Percentiles rank a stretch among this genome's conserved stretches.
phyloP scores from a whole-genome alignment of 2,329 filamentous ascomycete genomes.

The Pseudopithomyces maydicus region DNA sequence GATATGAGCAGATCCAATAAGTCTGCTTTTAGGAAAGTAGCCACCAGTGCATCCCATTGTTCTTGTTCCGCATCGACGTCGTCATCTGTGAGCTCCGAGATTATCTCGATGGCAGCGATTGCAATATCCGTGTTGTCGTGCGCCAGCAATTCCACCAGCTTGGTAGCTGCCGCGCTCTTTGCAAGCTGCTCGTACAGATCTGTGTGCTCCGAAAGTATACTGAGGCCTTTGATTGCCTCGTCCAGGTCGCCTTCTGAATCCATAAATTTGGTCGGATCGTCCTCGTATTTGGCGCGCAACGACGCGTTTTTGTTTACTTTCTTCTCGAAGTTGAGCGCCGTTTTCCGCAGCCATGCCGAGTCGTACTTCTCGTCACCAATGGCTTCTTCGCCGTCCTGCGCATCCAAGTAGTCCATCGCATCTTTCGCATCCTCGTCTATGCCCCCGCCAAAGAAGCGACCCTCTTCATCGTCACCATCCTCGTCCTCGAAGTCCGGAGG shows the following conservation, averaged over 20 bases:
- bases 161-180: slow-evolving; percentile 72
- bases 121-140: slow-evolving; percentile 98
- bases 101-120: slow-evolving; percentile 86
- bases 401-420: slow-evolving; percentile 86
- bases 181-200: slow-evolving; percentile 82
- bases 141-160: slow-evolving; percentile 79
- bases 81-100: slow-evolving; percentile 90
- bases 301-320: slow-evolving; percentile 90
- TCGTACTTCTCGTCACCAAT: slow-evolving; percentile 77
- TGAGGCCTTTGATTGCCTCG: slow-evolving; percentile 82
- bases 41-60: slow-evolving; percentile 79
- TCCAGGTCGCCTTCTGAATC: slow-evolving; percentile 87
- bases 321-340: slow-evolving; percentile 84
- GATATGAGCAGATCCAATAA: slow-evolving; percentile 74
- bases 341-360: slow-evolving; percentile 78
- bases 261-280: slow-evolving; percentile 81
- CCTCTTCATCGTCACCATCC: slow-evolving; percentile 76
- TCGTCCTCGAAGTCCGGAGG: slow-evolving; percentile 62
- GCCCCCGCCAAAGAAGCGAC: slow-evolving; percentile 93
- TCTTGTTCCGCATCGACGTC: slow-evolving; percentile 81
- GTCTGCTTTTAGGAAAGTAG: slow-evolving; percentile 66
- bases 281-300: slow-evolving; percentile 81
- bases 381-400: slow-evolving; percentile 60
- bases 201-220: slow-evolving; percentile 84
- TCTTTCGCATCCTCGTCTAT: slow-evolving; percentile 80